Base-by-base conservation (phyloP, 306 rosid species). In the Prunus salicina region DNA sequence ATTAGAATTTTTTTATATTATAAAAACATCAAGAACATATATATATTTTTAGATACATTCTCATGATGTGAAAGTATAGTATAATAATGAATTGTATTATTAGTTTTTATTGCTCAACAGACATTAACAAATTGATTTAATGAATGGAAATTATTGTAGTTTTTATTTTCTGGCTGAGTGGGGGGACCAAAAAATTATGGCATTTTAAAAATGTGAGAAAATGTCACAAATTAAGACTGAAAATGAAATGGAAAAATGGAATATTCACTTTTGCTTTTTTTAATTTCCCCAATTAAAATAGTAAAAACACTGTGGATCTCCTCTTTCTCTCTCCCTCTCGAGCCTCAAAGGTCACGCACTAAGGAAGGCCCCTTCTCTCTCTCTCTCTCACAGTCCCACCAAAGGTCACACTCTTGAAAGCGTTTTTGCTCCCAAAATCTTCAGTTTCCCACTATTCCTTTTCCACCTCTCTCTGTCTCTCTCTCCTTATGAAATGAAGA, bases 401-500 rank as follows among this genome's bases (percentile, higher is more conserved):
- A 30, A 28, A 62, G 50, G 53, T 75, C 63, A 49, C 80, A 43
- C 69, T 47, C 50, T 11, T 63, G 67, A 34, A 34, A 10, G 24
- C 49, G 6, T 19, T 64, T 27, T 52, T 71, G 49, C 34, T 50
- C 72, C 58, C 24, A 62, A 5, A 38, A 53, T 20, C 46, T 16
- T 30, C 38, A 13, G 3, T 51, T 24, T 25, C 72, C 24, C 76
- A 57, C 46, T 49, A 30, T 14, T 25, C n/a, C 19, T 25, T 20
- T 27, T 3, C 32, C 13, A 43, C 15, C 67, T 28, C 66, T 11
- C 73, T 20, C 62, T 61, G 43, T 28, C 67, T 13, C 16, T 71
- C 45, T 62, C 67, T 14, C 16, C 67, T 30, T 75, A 7, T 73
- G 25, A 30, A 30, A 63, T 63, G 67, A 76, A 50, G 80, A 70